These are phyloP conservation scores for Nicotiana benthamiana DNA, from an alignment of 257 asterid genomes.

Conservation along the genomic window DNA sequence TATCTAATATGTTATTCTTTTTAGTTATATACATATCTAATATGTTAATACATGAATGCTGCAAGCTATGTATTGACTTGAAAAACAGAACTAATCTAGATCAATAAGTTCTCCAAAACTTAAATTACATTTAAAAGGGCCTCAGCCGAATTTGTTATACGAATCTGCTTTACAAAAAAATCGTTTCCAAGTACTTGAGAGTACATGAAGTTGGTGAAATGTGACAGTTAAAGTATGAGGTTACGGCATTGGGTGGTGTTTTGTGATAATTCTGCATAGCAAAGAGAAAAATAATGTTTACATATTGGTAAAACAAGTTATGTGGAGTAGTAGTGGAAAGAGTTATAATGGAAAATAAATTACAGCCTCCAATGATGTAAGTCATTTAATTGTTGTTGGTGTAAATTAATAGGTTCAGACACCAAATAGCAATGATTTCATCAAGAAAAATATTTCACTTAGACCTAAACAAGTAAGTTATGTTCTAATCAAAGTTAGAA, in stretches of 20 bases:
- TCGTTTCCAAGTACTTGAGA: background rate
- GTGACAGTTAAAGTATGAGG: background rate
- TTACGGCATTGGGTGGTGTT: background rate
- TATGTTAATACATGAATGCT: background rate
- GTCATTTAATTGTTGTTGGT: background rate
- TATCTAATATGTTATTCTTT: background rate
- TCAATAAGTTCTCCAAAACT: background rate
- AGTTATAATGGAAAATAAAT: background rate
- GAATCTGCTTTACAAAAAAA: background rate
- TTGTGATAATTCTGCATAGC: background rate
- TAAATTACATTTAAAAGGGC: background rate
- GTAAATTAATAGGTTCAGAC: background rate
- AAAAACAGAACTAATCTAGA: background rate
- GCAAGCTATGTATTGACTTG: slow-evolving; percentile 1
- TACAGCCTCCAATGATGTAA: background rate
- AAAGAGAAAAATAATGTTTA: background rate
- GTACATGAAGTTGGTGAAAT: background rate
- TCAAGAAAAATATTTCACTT: background rate
- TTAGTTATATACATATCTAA: background rate
- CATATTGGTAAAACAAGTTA: background rate
- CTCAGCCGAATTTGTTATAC: background rate
- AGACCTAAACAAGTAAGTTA: background rate
- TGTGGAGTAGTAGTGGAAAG: background rate
- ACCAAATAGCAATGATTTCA: background rate
- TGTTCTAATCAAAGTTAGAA: background rate